A percentile compares a stretch with the other conserved stretches of the same genome.
phyloP scores from a whole-genome alignment of 768 basidiomycete genomes.

The Terana coerulea region DNA sequence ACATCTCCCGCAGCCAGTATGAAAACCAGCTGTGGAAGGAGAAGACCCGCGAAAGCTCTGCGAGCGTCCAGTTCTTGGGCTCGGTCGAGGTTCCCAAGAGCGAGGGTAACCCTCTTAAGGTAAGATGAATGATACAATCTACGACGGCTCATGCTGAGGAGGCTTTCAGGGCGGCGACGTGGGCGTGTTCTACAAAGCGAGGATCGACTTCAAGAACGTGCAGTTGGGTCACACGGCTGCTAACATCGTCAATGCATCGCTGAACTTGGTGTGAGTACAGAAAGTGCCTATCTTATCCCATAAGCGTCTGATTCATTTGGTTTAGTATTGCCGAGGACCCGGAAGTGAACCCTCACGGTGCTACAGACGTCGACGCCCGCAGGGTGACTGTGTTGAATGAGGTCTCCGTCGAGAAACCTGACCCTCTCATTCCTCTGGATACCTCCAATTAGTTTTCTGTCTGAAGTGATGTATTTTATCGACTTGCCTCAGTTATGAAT shows the following conservation, averaged over 20 bases:
- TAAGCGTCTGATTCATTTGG: too few relatives aligned
- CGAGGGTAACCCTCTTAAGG: not conserved
- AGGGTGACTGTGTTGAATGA: not conserved
- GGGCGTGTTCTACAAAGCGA: conserved; percentile 21
- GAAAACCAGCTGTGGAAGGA: conserved; percentile 31
- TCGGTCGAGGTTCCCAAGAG: conserved; percentile 7
- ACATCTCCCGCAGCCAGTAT: conserved; percentile 26
- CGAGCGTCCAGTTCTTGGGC: conserved; percentile 7
- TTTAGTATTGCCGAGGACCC: too few relatives aligned
- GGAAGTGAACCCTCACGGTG: too few relatives aligned
- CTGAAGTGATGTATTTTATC: too few relatives aligned
- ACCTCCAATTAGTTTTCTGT: too few relatives aligned
- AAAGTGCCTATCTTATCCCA: too few relatives aligned
- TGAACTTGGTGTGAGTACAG: conserved; percentile 23
- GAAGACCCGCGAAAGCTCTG: conserved; percentile 1
- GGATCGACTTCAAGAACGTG: too few relatives aligned
- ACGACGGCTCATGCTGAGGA: not conserved
- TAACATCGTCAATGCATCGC: conserved; percentile 17
- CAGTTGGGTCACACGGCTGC: conserved; percentile 14
- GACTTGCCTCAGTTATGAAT: too few relatives aligned
- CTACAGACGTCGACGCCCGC: not conserved
- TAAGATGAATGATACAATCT: too few relatives aligned
- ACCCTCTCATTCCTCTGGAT: too few relatives aligned
- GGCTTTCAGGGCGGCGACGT: conserved; percentile 18
- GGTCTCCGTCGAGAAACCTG: too few relatives aligned